phyloP scores from a whole-genome alignment of 331 rosid species.

The Malus hybrid region DNA sequence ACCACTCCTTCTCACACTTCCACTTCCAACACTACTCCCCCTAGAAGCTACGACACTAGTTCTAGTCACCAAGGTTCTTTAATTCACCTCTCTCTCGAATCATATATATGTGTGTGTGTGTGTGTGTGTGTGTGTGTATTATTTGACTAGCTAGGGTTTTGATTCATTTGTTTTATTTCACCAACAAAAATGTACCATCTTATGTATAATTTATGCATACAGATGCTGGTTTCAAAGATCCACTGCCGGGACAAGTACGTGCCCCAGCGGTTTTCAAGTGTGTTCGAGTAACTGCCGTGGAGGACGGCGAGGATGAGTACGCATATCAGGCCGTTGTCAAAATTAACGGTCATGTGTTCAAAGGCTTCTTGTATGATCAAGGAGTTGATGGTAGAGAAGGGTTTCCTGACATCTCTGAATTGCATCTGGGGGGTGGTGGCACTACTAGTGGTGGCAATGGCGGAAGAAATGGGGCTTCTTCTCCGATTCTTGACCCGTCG shows the following conservation, averaged over 20 bases:
- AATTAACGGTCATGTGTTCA: conserved; percentile 82
- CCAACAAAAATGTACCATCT: neutral
- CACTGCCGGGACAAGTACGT: conserved; percentile 75
- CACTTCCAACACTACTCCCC: conserved; percentile 89
- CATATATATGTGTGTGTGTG: neutral
- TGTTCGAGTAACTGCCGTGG: conserved; percentile 80
- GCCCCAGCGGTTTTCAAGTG: conserved; percentile 91
- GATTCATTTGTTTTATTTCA: neutral
- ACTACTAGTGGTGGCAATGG: neutral
- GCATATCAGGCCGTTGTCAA: conserved; percentile 85
- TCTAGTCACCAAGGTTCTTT: conserved; percentile 71
- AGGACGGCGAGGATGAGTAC: conserved; percentile 74
- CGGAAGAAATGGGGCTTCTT: conserved; percentile 47
- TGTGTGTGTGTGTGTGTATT: too few relatives aligned
- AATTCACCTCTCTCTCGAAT: neutral
- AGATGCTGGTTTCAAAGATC: conserved; percentile 62
- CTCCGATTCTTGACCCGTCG: conserved; percentile 62
- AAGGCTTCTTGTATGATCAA: conserved; percentile 80
- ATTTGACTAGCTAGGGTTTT: neutral
- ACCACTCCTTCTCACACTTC: conserved; percentile 80
- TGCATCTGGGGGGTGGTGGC: conserved; percentile 64
- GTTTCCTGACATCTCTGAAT: conserved; percentile 65
- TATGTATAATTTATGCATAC: neutral
- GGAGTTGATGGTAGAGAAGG: conserved; percentile 52
- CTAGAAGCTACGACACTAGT: conserved; percentile 85